Evolutionary conservation across 1,139 yeast genomes (phyloP), one percentile per base, ranked within the genome.

Genomic region (Petasospora fabianii): DNA sequence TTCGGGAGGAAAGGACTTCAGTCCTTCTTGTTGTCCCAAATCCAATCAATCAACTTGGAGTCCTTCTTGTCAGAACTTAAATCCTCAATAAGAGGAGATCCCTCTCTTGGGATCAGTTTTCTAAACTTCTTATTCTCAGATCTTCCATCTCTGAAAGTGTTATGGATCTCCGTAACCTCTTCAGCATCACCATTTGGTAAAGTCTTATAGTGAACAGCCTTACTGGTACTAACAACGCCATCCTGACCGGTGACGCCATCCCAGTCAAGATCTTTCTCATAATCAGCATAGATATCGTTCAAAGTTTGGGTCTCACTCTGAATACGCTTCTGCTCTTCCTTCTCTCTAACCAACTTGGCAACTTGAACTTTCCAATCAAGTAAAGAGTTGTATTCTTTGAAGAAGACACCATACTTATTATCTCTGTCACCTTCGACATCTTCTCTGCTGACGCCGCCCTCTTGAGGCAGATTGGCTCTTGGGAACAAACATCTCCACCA

Each of bases 401-500:
- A 87, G 58, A 69, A 76, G 24, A 67, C 34, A 1, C 76, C 76
- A 26, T 58, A 53, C 31, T 60, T 57, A 48, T 71, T 66, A 3
- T 51, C 48, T 1, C 35, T 29, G 44, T 70, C 76, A 10, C 48
- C 43, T 36, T 62, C 65, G 3, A 71, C 66, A 37, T 68, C 71
- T 44, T 81, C 87, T 47, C 69, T 76, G 30, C 80, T 69, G 48
- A 80, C 51, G 14, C 71, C 68, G 24, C 58, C 58, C 17, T 53
- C 43, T 6, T 44, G 43, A 10, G 39, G 38, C 15, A 47, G 27
- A 17, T 39, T 30, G 15, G 71, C 58, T 43, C 71, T 69, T 21
- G 95, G 95, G 62, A 88, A 84, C 39, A 88, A 65, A 61, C 97
- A 88, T 54, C 88, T 73, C 96, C 96, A 88, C 59, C 78, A 73